Conservation (phyloP, 2,329 filamentous ascomycete species). For the Aspergillus alliaceus region DNA sequence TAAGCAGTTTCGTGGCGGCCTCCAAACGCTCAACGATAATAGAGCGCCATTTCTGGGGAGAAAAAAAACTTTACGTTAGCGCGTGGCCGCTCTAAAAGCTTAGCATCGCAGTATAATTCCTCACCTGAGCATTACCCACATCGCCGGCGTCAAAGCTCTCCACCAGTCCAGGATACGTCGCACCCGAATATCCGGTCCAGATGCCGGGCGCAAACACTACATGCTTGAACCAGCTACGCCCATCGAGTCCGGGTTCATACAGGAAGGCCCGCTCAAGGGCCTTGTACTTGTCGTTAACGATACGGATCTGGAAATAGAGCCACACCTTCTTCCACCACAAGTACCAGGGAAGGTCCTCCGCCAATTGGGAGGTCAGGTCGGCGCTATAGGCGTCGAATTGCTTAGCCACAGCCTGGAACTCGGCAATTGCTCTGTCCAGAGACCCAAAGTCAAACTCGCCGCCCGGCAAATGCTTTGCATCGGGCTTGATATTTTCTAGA, state of each 20-base stretch:
- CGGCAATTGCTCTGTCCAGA: conserved; percentile 51
- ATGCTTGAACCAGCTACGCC: conserved; percentile 87
- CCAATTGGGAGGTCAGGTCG: conserved; percentile 49
- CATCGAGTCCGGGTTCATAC: conserved; percentile 73
- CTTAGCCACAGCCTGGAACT: conserved; percentile 50
- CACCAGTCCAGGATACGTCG: conserved; percentile 64
- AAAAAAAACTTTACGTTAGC: conserved; percentile 1
- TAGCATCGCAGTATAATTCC: conserved; percentile 22
- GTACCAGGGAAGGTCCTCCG: conserved; percentile 71
- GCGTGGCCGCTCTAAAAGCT: background rate
- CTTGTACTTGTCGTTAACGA: conserved; percentile 80
- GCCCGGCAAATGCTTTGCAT: conserved; percentile 24
- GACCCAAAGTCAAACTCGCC: conserved; percentile 41
- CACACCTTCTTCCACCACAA: conserved; percentile 67
- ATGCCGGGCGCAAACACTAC: conserved; percentile 88
- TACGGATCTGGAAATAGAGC: conserved; percentile 63
- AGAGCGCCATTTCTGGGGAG: conserved; percentile 45
- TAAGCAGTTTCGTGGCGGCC: conserved; percentile 31
- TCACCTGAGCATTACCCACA: conserved; percentile 51
- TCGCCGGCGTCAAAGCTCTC: conserved; percentile 59
- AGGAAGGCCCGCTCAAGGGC: conserved; percentile 77
- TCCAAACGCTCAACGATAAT: conserved; percentile 40
- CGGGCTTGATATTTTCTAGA: conserved; percentile 33
- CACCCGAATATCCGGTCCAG: conserved; percentile 87
- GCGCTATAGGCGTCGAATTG: conserved; percentile 55